Percentiles rank a stretch among this genome's conserved stretches.
phyloP scores from a whole-genome alignment of 208 protist genomes.

The Leishmania arabica region DNA sequence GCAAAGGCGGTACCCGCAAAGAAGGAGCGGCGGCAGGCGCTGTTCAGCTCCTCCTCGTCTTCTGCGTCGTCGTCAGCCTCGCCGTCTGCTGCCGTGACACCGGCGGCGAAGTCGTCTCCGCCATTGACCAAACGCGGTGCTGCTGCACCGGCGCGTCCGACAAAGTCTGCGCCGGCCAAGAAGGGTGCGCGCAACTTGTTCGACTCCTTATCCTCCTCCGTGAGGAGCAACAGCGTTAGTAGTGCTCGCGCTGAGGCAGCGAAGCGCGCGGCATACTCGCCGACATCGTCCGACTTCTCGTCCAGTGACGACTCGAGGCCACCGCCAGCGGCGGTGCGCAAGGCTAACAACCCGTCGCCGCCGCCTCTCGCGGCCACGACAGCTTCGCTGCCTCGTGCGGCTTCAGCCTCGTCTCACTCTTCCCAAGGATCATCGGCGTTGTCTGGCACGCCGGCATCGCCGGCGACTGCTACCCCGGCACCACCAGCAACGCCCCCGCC shows the following conservation, averaged over 20 bases:
- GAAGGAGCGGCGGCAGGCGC: constrained; percentile 7
- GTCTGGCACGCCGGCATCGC: not conserved
- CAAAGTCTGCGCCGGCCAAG: not conserved
- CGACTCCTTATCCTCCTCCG: not conserved
- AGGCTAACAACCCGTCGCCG: not conserved
- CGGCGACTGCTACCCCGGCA: not conserved
- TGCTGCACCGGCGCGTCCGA: not conserved
- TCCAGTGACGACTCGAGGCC: not conserved
- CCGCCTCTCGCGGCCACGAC: not conserved
- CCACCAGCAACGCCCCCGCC: not conserved
- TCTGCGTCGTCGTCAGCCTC: constrained; percentile 7
- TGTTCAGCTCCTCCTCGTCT: constrained; percentile 38
- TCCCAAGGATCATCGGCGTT: not conserved
- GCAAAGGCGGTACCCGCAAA: constrained; percentile 2
- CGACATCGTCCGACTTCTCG: not conserved
- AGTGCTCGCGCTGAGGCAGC: constrained; percentile 2
- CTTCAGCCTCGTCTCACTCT: not conserved
- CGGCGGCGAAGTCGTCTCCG: not conserved
- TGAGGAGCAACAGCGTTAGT: not conserved
- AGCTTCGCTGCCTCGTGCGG: not conserved
- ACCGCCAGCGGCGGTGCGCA: not conserved
- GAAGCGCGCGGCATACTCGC: not conserved
- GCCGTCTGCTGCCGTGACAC: constrained; percentile 4
- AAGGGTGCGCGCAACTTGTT: not conserved
- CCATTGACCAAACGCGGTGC: not conserved